Evolutionary conservation across 345 rosid genomes (phyloP), one percentile per base, ranked within the genome.

Genomic region (Rhizophora apiculata): DNA sequence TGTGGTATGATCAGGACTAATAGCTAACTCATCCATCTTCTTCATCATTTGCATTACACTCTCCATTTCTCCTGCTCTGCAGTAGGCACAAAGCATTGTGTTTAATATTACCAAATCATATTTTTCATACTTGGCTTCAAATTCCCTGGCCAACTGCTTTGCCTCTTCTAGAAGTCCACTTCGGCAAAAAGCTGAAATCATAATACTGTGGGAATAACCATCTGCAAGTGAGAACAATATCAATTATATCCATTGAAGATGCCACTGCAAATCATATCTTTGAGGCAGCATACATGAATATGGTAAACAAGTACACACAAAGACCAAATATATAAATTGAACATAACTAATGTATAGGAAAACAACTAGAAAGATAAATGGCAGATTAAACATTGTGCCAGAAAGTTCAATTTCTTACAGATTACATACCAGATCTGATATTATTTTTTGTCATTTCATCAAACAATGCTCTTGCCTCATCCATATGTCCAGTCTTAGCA

Each of bases 121-220:
- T 75, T 90, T 89, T 72, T 78, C 76, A 67, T 81, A 85, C 74
- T 80, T 82, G 74, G 83, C 70, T 75, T 91, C 95, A 72, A 88
- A 88, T 46, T 94, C 96, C 76, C 65, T 81, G 37, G 96, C 88
- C 75, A 91, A 73, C 65, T 79, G 69, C 78, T 84, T 91, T 73
- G 98, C 98, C 86, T 91, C 96, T 84, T 86, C 87, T 48, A 94
- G 79, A 76, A 74, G 90, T 63, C 85, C 86, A 73, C 71, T 75
- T 72, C 91, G 88, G 73, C 95, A 94, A 75, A 88, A 79, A 71
- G 97, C 90, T 61, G 96, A 80, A 69, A 94, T 89, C 97, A 94
- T 91, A 76, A 91, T 91, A 69, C 98, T 89, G 81, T 89, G 86
- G 21, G 97, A 82, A 81, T 87, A 91, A 68, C 98, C 97, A 87